Evolutionary conservation across 305 asterid species (phyloP), one percentile per base, ranked within the genome.

Genomic region (Striga hermonthica): DNA sequence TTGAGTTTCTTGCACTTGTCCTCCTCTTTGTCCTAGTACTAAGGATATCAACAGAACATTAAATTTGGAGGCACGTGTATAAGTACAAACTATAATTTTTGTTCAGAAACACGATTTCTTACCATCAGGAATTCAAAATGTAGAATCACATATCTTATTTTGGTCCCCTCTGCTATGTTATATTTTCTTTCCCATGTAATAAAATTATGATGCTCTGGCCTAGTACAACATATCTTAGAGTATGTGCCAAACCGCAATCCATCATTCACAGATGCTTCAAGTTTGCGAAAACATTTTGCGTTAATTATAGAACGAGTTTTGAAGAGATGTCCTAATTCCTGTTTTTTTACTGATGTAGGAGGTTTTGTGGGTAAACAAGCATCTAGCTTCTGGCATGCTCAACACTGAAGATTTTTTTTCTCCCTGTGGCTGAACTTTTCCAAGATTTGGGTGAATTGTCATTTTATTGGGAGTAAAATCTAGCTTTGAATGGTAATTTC

Each of bases 331-430:
- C 28, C 9, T 57, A 34, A 28, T 44, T 39, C 9, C 11, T 41
- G 13, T 11, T 5, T 36, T 44, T 45, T 13, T 9, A 5, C 62
- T n/a, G 60, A 8, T 64, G 53, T 7, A 58, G 73, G 69, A 54
- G 55, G 55, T 55, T 62, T 54, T 9, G 55, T 45, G 7, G 60
- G 50, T 5, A 34, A 62, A 56, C 58, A 40, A 36, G 43, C 62
- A 52, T 40, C 67, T 39, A 50, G 63, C 22, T 50, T 68, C 67
- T 15, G 63, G 71, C 44, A 44, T 35, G 63, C 60, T 66, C 64
- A 12, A 64, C 38, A 37, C 44, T 60, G 72, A 72, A 44, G 47
- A 45, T 5, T 45, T 14, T 36, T 13, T 57, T 15, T 36, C 6
- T 4, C 16, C n/a, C 38, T 4, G 38, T 38, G 5, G 59, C 4